Evolutionary conservation across 768 basidiomycete species (phyloP), one percentile per base, ranked within the genome.

Genomic region (Lentinula sp.): DNA sequence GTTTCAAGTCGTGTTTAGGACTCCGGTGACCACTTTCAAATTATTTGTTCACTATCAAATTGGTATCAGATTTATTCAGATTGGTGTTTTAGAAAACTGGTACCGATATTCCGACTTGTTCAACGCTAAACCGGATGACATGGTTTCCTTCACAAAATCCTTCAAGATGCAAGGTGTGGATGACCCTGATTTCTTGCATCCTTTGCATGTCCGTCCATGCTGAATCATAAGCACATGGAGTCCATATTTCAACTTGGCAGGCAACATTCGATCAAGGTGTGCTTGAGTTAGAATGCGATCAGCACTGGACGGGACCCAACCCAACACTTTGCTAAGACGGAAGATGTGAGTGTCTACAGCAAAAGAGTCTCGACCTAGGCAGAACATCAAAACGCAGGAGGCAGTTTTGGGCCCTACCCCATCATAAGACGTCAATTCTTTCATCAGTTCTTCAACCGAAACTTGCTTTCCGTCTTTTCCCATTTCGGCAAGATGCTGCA

Each of bases 271-370:
- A 64, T 86, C 84, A 16, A 86, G 68, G 67, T 85, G 84, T 10
- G 81, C 83, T 69, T 85, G 85, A 1, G 85, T 75, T 5, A 74
- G 73, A 2, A 86, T 75, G 1, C 82, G 69, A 65, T 84, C 78
- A 15, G 83, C 79, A 28, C 66, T 72, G 7, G 65, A 50, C 6
- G 83, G 82, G 0, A 82, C 76, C 81, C 83, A 83, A 0, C 77
- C 79, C 10, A 84, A 70, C 6, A 85, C 60, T 56, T 73, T 80
- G 68, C 77, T 78, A 59, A 85, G 67, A 13, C 84, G 74, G 65
- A 78, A 86, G 28, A 87, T 80, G 62, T 86, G 84, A 7, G 85
- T 87, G 62, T 87, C 85, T 53, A 87, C 85, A 0, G 85, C 83
- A 60, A 86, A 86, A 0, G 82, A 81, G 49, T 81, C 74, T n/a